Percentiles rank a stretch among this genome's conserved stretches.
phyloP scores from a whole-genome alignment of 257 asterid genomes.

The Haberlea rhodopensis region DNA sequence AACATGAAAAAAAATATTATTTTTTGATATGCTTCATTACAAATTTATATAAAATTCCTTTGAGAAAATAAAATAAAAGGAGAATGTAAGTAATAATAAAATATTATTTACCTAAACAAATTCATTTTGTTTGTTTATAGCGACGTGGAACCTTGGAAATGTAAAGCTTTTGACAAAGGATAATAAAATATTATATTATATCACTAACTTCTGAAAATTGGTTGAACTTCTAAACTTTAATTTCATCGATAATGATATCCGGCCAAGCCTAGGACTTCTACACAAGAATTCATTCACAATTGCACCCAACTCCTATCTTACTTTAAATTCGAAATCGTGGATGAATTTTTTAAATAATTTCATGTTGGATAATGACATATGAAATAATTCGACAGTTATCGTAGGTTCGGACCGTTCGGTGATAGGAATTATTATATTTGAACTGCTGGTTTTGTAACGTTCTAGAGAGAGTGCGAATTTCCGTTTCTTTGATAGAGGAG shows the following conservation, averaged over 20 bases:
- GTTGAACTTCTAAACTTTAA: no score
- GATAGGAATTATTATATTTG: constrained; percentile 8
- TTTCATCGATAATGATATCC: no score
- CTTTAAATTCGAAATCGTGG: constrained; percentile 6
- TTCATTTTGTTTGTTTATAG: no score
- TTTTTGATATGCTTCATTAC: no score
- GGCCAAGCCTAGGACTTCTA: no score
- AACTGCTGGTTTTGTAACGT: background rate
- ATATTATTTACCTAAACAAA: no score
- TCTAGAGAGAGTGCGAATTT: background rate
- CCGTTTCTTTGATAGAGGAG: background rate
- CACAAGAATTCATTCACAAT: background rate
- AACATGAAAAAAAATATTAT: no score
- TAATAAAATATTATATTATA: no score
- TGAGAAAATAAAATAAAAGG: no score
- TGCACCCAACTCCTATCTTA: background rate
- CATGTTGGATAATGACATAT: constrained; percentile 8
- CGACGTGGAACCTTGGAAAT: background rate
- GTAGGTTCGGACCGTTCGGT: background rate
- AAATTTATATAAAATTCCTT: no score
- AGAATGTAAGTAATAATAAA: no score
- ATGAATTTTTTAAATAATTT: background rate
- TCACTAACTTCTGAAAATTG: no score
- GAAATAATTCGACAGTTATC: background rate
- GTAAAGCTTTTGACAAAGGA: background rate